Percentiles rank a stretch among this genome's conserved stretches.
Conservation (phyloP, 345 rosid species). For the Xanthoceras sorbifolium region DNA sequence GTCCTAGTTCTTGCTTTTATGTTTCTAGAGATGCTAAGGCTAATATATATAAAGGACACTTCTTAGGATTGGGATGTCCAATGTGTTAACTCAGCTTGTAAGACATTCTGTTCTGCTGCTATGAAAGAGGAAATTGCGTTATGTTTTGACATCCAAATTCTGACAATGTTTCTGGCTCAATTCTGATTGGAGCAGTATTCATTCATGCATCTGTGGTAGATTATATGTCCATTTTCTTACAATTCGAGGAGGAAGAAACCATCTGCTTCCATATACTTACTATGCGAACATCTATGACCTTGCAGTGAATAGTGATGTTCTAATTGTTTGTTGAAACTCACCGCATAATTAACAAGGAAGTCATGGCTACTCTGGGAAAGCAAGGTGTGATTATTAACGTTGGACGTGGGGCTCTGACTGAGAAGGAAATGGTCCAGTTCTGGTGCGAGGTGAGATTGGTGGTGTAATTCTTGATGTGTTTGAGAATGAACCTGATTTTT, state of each 20-base stretch:
- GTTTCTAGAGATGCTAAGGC: too few species aligned
- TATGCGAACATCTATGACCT: slow-evolving; percentile 25
- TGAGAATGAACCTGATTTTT: slow-evolving; percentile 41
- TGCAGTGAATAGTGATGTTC: slow-evolving; percentile 35
- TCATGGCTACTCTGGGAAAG: slow-evolving; percentile 32
- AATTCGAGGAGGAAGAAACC: slow-evolving; percentile 32
- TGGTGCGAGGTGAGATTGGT: slow-evolving; percentile 37
- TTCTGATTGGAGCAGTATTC: too few species aligned
- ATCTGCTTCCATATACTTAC: slow-evolving; percentile 29
- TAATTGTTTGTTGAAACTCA: slow-evolving; percentile 40
- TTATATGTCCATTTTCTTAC: too few species aligned
- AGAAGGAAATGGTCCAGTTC: slow-evolving; percentile 39
- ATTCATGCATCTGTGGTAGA: too few species aligned
- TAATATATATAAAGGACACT: too few species aligned
- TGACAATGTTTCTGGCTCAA: too few species aligned
- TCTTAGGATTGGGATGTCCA: too few species aligned
- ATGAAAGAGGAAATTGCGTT: too few species aligned
- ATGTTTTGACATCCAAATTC: too few species aligned
- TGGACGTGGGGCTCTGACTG: slow-evolving; percentile 38
- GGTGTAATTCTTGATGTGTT: slow-evolving; percentile 51
- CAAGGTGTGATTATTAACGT: slow-evolving; percentile 38
- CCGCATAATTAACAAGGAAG: slow-evolving; percentile 38
- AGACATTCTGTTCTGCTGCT: too few species aligned
- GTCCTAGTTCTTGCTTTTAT: too few species aligned
- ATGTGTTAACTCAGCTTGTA: too few species aligned